Conservation (phyloP, 2,329 filamentous ascomycete genomes). For the Claviceps africana region DNA sequence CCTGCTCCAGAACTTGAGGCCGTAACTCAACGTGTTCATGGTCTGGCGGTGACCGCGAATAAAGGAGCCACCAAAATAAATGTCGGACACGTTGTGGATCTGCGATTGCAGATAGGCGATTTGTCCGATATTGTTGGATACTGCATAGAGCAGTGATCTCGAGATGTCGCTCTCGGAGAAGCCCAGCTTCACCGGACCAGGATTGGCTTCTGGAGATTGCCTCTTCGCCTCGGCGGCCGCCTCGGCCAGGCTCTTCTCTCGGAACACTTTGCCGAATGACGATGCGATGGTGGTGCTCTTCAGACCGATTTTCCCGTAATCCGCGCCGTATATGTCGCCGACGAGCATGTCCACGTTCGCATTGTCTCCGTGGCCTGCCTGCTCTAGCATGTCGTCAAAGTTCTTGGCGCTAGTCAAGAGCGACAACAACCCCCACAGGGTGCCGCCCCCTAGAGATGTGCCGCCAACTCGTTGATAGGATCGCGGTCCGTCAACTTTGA, state of each 20-base stretch:
- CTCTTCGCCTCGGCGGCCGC: conserved; percentile 60
- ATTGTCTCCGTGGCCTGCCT: conserved; percentile 87
- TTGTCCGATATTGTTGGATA: conserved; percentile 96
- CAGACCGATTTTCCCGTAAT: conserved; percentile 90
- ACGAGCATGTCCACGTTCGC: conserved; percentile 90
- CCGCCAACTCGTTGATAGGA: conserved; percentile 85
- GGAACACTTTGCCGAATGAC: conserved; percentile 93
- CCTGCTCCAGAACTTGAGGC: conserved; percentile 95
- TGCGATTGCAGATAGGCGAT: conserved; percentile 96
- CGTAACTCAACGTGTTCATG: conserved; percentile 93
- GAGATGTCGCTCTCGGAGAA: conserved; percentile 81
- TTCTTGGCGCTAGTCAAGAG: conserved; percentile 82
- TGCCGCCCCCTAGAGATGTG: conserved; percentile 90
- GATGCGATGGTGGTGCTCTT: conserved; percentile 93
- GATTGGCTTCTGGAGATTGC: conserved; percentile 34
- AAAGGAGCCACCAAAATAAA: conserved; percentile 96
- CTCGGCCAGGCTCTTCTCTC: conserved; percentile 77
- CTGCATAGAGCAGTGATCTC: conserved; percentile 80
- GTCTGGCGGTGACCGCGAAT: conserved; percentile 94
- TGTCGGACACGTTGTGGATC: conserved; percentile 78
- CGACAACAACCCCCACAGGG: conserved; percentile 86
- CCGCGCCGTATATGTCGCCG: conserved; percentile 92
- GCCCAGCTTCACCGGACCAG: conserved; percentile 21
- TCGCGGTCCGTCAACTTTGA: conserved; percentile 85
- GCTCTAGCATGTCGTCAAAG: conserved; percentile 95